Conservation (phyloP, 164 flowering plant species). For the Kalanchoe fedtschenkoi region DNA sequence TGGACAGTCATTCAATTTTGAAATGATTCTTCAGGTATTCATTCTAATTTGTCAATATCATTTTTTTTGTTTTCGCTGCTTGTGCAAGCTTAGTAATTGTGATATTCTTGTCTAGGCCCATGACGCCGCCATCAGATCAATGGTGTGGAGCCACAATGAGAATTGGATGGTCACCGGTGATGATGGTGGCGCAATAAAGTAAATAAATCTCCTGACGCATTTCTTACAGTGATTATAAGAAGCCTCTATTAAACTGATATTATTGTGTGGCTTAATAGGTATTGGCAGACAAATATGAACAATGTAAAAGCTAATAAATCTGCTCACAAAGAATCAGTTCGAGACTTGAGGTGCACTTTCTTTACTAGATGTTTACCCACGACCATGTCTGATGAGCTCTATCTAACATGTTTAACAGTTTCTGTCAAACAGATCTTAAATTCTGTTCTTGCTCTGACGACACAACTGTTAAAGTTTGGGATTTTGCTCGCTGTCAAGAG, state of each 20-base stretch:
- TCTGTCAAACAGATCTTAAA: constrained; percentile 91
- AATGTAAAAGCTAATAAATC: constrained; percentile 96
- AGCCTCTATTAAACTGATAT: not conserved
- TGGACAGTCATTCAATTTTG: constrained; percentile 97
- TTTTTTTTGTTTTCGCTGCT: not conserved
- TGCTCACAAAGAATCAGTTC: constrained; percentile 95
- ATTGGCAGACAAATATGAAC: constrained; percentile 98
- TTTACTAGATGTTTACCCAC: not conserved
- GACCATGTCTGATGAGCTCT: not conserved
- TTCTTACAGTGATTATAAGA: not conserved
- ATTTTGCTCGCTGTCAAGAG: constrained; percentile 94
- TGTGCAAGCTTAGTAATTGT: not conserved
- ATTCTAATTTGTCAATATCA: constrained; percentile 1
- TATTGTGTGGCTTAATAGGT: constrained; percentile 33
- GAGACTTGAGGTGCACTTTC: constrained; percentile 67
- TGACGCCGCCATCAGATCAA: constrained; percentile 96
- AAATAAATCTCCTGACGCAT: constrained; percentile 8
- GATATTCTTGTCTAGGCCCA: constrained; percentile 57
- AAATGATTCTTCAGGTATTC: constrained; percentile 95
- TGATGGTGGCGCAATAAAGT: constrained; percentile 98
- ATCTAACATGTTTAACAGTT: constrained; percentile 40
- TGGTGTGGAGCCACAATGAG: constrained; percentile 99
- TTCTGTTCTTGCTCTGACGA: constrained; percentile 99
- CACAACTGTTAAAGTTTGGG: constrained; percentile 97
- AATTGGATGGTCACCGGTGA: constrained; percentile 99